Evolutionary conservation across 352 stramenopile species (phyloP).

Genomic region (Pythium periplocum): DNA sequence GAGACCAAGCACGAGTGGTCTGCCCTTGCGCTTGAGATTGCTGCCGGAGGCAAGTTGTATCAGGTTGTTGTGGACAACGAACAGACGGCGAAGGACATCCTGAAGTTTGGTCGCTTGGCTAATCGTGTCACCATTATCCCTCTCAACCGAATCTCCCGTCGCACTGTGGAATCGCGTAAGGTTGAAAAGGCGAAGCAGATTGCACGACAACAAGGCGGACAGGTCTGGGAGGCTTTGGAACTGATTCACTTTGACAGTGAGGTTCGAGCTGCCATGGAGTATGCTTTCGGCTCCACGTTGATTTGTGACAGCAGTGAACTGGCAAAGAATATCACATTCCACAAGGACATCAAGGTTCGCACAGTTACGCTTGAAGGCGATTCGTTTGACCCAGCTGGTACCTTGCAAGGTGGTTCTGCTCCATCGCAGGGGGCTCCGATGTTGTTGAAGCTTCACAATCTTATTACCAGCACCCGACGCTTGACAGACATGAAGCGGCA

Average conservation of each 20-base stretch:
- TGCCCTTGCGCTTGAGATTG: slow-evolving; percentile 96
- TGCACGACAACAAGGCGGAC: slow-evolving; percentile 83
- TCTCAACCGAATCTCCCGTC: slow-evolving; percentile 94
- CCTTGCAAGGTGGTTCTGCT: slow-evolving; percentile 90
- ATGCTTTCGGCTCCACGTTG: slow-evolving; percentile 98
- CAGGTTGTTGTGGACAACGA: slow-evolving; percentile 99
- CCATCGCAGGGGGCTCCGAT: slow-evolving; percentile 71
- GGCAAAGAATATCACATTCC: slow-evolving; percentile 83
- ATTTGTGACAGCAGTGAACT: slow-evolving; percentile 95
- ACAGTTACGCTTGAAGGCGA: slow-evolving; percentile 98
- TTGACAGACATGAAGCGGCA: slow-evolving; percentile 66
- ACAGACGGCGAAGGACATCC: slow-evolving; percentile 96
- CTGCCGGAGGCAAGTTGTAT: slow-evolving; percentile 96
- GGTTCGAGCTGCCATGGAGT: slow-evolving; percentile 94
- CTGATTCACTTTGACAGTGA: slow-evolving; percentile 96
- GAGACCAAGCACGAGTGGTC: slow-evolving; percentile 92
- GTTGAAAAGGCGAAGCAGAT: slow-evolving; percentile 82
- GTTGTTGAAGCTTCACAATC: slow-evolving; percentile 73
- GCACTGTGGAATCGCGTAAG: slow-evolving; percentile 65
- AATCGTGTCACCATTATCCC: slow-evolving; percentile 98
- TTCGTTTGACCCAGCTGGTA: slow-evolving; percentile 97
- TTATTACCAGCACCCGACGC: slow-evolving; percentile 66
- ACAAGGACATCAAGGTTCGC: slow-evolving; percentile 91
- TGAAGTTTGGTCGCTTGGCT: slow-evolving; percentile 95
- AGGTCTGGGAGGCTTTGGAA: slow-evolving; percentile 92